Evolutionary conservation across 805 yeast genomes (phyloP).

Genomic region (Cyberlindnera subsufficiens): DNA sequence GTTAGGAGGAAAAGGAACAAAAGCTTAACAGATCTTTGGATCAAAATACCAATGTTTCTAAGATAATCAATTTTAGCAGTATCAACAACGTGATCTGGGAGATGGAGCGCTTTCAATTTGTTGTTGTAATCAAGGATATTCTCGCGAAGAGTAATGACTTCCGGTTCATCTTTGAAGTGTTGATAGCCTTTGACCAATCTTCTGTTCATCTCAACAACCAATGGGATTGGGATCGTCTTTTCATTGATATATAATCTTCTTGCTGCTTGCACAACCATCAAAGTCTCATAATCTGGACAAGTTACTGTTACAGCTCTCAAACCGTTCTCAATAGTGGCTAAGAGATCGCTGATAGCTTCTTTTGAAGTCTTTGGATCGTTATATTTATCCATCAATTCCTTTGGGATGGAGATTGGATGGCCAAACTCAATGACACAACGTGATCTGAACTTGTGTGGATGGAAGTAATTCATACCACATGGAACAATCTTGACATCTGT

Average conservation of each 20-base stretch:
- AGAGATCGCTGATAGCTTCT: constrained; percentile 68
- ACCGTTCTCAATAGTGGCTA: constrained; percentile 69
- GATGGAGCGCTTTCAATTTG: constrained; percentile 52
- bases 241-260: constrained; percentile 82
- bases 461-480: constrained; percentile 96
- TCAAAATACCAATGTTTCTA: constrained; percentile 44
- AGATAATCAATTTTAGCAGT: constrained; percentile 43
- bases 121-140: constrained; percentile 69
- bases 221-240: constrained; percentile 67
- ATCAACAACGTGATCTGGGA: constrained; percentile 50
- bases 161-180: constrained; percentile 64
- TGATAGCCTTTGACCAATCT: constrained; percentile 79
- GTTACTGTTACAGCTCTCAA: constrained; percentile 87
- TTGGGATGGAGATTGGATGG: constrained; percentile 65
- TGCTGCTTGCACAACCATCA: constrained; percentile 91
- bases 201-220: constrained; percentile 87
- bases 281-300: constrained; percentile 90
- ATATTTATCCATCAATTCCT: constrained; percentile 60
- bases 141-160: constrained; percentile 51
- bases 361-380: constrained; percentile 51
- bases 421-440: constrained; percentile 96
- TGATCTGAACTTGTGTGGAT: constrained; percentile 90
- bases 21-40: constrained; percentile 54
- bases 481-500: constrained; percentile 86
- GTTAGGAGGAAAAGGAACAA: constrained; percentile 55